Conservation (phyloP, 31 red algal species). For the Asparagopsis taxiformis region DNA sequence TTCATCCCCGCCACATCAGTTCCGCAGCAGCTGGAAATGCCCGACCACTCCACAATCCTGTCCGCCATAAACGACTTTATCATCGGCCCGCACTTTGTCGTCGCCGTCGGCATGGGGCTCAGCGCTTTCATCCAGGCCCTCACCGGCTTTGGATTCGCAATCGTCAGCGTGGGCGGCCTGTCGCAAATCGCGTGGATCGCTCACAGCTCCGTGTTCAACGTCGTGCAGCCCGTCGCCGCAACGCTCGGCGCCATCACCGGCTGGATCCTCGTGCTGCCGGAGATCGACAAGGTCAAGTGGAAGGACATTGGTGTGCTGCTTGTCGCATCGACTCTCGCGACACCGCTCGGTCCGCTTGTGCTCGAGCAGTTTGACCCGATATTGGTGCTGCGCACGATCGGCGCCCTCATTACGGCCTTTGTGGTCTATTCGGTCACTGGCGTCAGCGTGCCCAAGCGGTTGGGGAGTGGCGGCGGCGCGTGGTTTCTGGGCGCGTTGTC, state of each 20-base stretch:
- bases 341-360: conserved; percentile 62
- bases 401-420: conserved; percentile 70
- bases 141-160: conserved; percentile 89
- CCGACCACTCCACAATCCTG: conserved; percentile 4
- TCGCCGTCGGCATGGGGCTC: conserved; percentile 63
- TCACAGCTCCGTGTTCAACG: conserved; percentile 70
- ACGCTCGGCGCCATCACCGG: conserved; percentile 49
- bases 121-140: conserved; percentile 77
- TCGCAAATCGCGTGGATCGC: conserved; percentile 87
- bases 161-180: conserved; percentile 71
- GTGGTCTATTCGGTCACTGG: conserved; percentile 54
- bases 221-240: conserved; percentile 78
- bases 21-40: not conserved
- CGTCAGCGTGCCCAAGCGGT: conserved; percentile 45
- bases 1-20: no score
- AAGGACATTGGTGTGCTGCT: conserved; percentile 41
- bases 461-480: conserved; percentile 41
- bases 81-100: conserved; percentile 47
- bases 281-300: conserved; percentile 57
- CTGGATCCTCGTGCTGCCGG: conserved; percentile 53
- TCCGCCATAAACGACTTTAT: conserved; percentile 24
- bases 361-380: conserved; percentile 50
- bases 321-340: conserved; percentile 46
- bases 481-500: conserved; percentile 51
- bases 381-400: conserved; percentile 46